A percentile compares a stretch with the other conserved stretches of the same genome.
Evolutionary conservation across 2,329 filamentous ascomycete species (phyloP).

Genomic region (Calycina herbarum): DNA sequence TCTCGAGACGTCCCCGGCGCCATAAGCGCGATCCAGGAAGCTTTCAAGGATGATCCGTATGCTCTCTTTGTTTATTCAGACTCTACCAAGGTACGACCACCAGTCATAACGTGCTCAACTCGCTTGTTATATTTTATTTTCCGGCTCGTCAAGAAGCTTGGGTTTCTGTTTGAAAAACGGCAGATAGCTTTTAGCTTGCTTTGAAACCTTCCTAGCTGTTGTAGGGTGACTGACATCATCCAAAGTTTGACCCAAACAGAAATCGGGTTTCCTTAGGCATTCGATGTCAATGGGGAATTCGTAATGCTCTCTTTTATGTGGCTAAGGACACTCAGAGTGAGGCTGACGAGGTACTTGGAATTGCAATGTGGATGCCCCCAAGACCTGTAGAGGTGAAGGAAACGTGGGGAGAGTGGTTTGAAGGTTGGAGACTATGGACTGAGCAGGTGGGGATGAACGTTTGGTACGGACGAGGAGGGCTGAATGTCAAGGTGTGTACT

Average conservation of each 20-base stretch:
- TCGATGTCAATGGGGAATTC: slow-evolving; percentile 69
- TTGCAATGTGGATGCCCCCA: slow-evolving; percentile 71
- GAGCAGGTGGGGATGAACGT: slow-evolving; percentile 68
- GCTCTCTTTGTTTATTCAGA: slow-evolving; percentile 65
- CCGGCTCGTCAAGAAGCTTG: slow-evolving; percentile 3
- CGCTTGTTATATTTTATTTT: not conserved
- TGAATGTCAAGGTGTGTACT: slow-evolving; percentile 55
- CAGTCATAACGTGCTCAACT: not conserved
- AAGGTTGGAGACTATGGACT: slow-evolving; percentile 65
- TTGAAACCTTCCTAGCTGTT: not conserved
- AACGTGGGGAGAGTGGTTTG: slow-evolving; percentile 62
- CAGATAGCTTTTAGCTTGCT: not conserved
- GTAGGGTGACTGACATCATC: slow-evolving; percentile 11
- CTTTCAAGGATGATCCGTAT: slow-evolving; percentile 67
- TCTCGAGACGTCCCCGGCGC: slow-evolving; percentile 62
- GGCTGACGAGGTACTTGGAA: slow-evolving; percentile 59
- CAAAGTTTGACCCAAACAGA: slow-evolving; percentile 18
- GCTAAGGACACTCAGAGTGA: slow-evolving; percentile 56
- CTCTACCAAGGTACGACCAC: slow-evolving; percentile 25
- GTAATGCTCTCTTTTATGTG: slow-evolving; percentile 68
- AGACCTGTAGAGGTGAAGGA: slow-evolving; percentile 47
- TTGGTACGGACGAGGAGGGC: slow-evolving; percentile 66
- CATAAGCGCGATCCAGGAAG: slow-evolving; percentile 64
- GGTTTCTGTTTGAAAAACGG: slow-evolving; percentile 7
- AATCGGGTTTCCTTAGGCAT: slow-evolving; percentile 44